Evolutionary conservation across 2,329 filamentous ascomycete genomes (phyloP).

Genomic region (Dothideomycetidae sp.): DNA sequence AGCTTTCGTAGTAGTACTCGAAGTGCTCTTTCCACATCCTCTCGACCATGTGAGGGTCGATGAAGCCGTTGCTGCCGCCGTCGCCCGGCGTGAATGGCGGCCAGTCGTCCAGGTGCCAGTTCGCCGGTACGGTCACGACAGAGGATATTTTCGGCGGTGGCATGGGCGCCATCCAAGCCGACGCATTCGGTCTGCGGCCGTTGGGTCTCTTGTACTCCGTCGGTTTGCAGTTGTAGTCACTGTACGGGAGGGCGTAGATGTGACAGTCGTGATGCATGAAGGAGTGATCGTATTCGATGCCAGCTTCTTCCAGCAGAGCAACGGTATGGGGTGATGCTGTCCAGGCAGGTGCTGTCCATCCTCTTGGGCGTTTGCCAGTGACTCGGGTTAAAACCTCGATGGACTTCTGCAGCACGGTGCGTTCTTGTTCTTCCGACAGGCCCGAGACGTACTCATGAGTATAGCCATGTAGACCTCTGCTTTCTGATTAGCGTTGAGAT

Average conservation of each 20-base stretch:
- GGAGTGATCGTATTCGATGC: slow-evolving; percentile 55
- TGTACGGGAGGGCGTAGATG: too few species aligned
- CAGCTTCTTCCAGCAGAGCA: slow-evolving; percentile 49
- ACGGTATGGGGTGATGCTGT: slow-evolving; percentile 41
- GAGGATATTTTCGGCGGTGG: slow-evolving; percentile 18
- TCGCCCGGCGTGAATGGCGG: slow-evolving; percentile 24
- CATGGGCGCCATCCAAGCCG: slow-evolving; percentile 29
- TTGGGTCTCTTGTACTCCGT: too few species aligned
- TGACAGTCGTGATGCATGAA: slow-evolving; percentile 50
- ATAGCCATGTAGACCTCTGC: slow-evolving; percentile 41
- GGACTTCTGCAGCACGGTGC: slow-evolving; percentile 60
- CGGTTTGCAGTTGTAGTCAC: too few species aligned
- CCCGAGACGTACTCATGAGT: slow-evolving; percentile 58
- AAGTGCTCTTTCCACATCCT: slow-evolving; percentile 34
- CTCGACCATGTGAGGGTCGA: slow-evolving; percentile 30
- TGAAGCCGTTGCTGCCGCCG: slow-evolving; percentile 25
- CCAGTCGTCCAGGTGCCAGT: slow-evolving; percentile 37
- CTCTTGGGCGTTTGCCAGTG: slow-evolving; percentile 54
- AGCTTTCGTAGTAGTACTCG: slow-evolving; percentile 31
- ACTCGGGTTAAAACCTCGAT: slow-evolving; percentile 58
- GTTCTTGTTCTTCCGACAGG: slow-evolving; percentile 63
- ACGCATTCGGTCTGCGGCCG: too few species aligned
- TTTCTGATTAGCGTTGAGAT: too few species aligned
- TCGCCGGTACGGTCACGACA: slow-evolving; percentile 33
- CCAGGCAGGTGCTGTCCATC: slow-evolving; percentile 55